A percentile compares a stretch with the other conserved stretches of the same genome.
phyloP scores from a whole-genome alignment of 2,329 filamentous ascomycete genomes.

The Apiospora aurea region DNA sequence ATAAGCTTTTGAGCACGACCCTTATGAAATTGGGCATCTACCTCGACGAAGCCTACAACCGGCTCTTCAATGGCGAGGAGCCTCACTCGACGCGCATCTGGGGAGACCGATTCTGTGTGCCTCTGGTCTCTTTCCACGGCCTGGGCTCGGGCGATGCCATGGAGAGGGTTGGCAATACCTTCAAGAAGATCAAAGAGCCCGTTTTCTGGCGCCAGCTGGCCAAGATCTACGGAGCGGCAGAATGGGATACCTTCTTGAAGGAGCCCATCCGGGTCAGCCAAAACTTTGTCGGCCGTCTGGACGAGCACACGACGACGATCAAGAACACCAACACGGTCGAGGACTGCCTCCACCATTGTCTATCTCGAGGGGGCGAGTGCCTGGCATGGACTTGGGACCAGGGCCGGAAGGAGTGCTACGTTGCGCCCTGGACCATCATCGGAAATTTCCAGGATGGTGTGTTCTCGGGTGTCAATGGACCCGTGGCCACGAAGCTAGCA shows the following conservation, averaged over 20 bases:
- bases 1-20: slow-evolving; percentile 60
- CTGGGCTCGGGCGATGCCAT: slow-evolving; percentile 54
- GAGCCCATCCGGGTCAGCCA: slow-evolving; percentile 47
- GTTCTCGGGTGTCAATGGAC: slow-evolving; percentile 49
- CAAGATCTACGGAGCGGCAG: slow-evolving; percentile 53
- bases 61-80: slow-evolving; percentile 63
- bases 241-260: slow-evolving; percentile 47
- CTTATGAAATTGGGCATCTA: slow-evolving; percentile 61
- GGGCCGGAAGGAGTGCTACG: slow-evolving; percentile 48
- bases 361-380: slow-evolving; percentile 47
- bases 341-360: slow-evolving; percentile 53
- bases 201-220: slow-evolving; percentile 60
- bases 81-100: slow-evolving; percentile 57
- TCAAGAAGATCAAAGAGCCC: slow-evolving; percentile 47
- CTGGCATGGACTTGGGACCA: slow-evolving; percentile 61
- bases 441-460: slow-evolving; percentile 46
- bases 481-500: slow-evolving; percentile 37
- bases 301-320: slow-evolving; percentile 50
- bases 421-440: slow-evolving; percentile 58
- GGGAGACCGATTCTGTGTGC: slow-evolving; percentile 59
- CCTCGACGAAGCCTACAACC: slow-evolving; percentile 60
- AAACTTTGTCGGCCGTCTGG: slow-evolving; percentile 60
- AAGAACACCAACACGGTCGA: slow-evolving; percentile 47
- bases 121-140: slow-evolving; percentile 62
- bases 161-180: slow-evolving; percentile 50